Base-by-base conservation (phyloP, 164 flowering plant genomes). In the Stephania cephalantha region DNA sequence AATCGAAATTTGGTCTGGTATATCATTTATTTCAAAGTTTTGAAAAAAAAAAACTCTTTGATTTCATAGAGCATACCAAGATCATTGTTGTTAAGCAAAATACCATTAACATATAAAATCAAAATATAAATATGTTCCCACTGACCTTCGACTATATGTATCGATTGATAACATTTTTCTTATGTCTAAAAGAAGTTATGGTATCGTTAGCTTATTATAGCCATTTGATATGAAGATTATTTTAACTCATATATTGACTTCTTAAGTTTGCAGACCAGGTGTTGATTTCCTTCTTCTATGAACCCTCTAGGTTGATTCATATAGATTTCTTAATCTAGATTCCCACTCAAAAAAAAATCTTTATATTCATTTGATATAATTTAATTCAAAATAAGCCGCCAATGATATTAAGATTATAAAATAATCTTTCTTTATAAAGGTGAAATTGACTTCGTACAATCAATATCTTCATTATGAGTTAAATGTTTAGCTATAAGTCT, bases 401-500 rank as follows among this genome's bases (percentile, higher is more conserved):
- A 25, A 25, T 25, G 0, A 25, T 4, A 73, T 10, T 11, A 73
- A 31, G 22, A 73, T 73, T 31, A 22, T 58, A 13, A 73, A 31
- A 6, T 50, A 73, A 6, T 74, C 29, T 13, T 64, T 74, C 45
- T 7, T 25, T 8, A 31, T 8, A 3, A 31, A 48, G 0, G 35
- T 25, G 53, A 61, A 7, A 74, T 6, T 11, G 25, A 1, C 11
- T 66, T 6, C 29, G 7, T 22, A 31, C 35, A 68, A 15, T 31
- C 35, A 68, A 68, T 68, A 17, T 13, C 13, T 68, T 68, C 44
- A 1, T 68, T 35, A 30, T 6, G 25, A 68, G 45, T 68, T 12
- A 68, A 68, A 63, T 18, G 44, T 66, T 64, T 63, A 35, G 70
- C 58, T 17, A 74, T 12, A 65, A 63, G 70, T 66, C 55, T 74